Conservation (phyloP, 257 asterid genomes). For the Salvia hispanica region DNA sequence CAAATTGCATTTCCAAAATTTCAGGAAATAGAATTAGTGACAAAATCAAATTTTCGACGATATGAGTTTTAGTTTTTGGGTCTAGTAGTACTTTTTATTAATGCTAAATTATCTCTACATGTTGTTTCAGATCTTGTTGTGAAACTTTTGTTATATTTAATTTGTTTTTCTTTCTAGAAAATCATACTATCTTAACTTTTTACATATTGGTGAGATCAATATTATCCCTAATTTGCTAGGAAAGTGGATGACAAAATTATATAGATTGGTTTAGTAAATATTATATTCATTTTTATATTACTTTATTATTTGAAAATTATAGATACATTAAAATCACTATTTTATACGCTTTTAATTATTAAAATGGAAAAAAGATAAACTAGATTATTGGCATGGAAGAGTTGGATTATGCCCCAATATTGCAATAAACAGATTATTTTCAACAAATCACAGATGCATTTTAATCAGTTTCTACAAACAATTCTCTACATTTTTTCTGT, state of each 20-base stretch:
- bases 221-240: neutral
- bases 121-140: neutral
- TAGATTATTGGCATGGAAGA: neutral
- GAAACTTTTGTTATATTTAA: no score
- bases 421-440: no score
- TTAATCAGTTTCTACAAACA: no score
- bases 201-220: neutral
- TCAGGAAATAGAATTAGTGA: slow-evolving; percentile 24
- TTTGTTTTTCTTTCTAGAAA: neutral
- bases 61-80: neutral
- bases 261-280: neutral
- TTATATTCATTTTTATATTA: no score
- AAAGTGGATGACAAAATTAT: neutral
- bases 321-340: no score
- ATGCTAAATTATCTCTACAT: neutral
- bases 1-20: slow-evolving; percentile 8
- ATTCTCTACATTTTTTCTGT: no score
- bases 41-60: no score
- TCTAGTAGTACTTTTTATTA: no score
- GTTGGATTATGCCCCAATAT: neutral
- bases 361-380: no score
- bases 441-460: no score
- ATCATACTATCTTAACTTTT: neutral
- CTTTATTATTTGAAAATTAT: no score
- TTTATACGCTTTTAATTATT: no score